Base-by-base conservation (phyloP, 805 yeast species). In the Schwanniomyces yamadae region DNA sequence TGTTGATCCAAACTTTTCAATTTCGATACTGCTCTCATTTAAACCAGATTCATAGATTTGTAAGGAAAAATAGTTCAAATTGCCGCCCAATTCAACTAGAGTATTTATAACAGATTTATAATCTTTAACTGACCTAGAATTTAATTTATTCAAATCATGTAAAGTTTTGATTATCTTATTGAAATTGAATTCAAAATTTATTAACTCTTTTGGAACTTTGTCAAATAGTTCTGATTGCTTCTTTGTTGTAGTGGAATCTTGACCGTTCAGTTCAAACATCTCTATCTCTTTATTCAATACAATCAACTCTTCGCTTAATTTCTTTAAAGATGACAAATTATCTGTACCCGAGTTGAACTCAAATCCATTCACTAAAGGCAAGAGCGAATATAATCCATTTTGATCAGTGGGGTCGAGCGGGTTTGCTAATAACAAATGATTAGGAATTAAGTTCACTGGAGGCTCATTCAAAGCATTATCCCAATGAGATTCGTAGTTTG, bases 71-170 rank as follows among this genome's bases (percentile, higher is more conserved):
- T 77, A 73, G 51, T 77, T 77, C 46, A 76, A 64, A 46, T 74
- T 73, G 3, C 79, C 80, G 14, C 82, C 82, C 33, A 77, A 57
- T 48, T 75, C 79, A 10, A 75, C 65, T 43, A 76, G 48, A 4
- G 61, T 55, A 11, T 57, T 40, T 33, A 73, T 59, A 22, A 72
- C 52, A 0, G 48, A 45, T 34, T 69, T 70, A 41, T 66, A 64
- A 44, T 67, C 63, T 29, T 68, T 66, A 15, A 61, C 55, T 7
- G 71, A 48, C 17, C 62, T 57, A n/a, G 66, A 52, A 42, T 64
- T 59, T 4, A 61, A 41, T 28, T 54, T 55, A 41, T 72, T 73
- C 28, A 75, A 44, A 22, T 61, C 66, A 18, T 45, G 40, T 17
- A 66, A 45, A 4, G 61, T 49, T 31, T 55, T 59, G 23, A 67